Conservation (phyloP, 371 early-diverging fungal species). For the Mucor plumbeus region DNA sequence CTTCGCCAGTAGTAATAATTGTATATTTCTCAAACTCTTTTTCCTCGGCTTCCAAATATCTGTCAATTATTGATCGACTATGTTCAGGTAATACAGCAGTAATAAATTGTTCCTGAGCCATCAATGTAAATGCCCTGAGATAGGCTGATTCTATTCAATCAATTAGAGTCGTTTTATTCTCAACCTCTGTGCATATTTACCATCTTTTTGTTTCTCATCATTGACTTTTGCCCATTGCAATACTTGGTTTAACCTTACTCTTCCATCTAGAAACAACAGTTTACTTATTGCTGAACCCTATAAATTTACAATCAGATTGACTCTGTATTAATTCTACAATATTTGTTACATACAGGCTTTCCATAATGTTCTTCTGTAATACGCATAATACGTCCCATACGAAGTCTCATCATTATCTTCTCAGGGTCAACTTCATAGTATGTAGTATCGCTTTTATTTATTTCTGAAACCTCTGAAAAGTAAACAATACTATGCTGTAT, state of each 20-base stretch:
- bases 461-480: slow-evolving; percentile 59
- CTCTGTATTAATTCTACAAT: not conserved
- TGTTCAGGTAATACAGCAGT: slow-evolving; percentile 65
- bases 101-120: slow-evolving; percentile 69
- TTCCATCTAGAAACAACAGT: slow-evolving; percentile 37
- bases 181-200: slow-evolving; percentile 18
- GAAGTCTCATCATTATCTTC: slow-evolving; percentile 64
- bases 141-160: slow-evolving; percentile 37
- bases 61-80: slow-evolving; percentile 62
- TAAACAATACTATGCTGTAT: slow-evolving; percentile 48
- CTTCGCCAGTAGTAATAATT: slow-evolving; percentile 66
- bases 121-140: slow-evolving; percentile 53
- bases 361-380: slow-evolving; percentile 69
- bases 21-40: slow-evolving; percentile 57
- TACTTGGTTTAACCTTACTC: slow-evolving; percentile 32
- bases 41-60: slow-evolving; percentile 65
- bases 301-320: not conserved
- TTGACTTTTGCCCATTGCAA: slow-evolving; percentile 31
- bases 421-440: slow-evolving; percentile 65
- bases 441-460: slow-evolving; percentile 53
- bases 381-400: slow-evolving; percentile 68
- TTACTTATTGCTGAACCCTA: slow-evolving; percentile 28
- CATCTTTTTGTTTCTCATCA: slow-evolving; percentile 28
- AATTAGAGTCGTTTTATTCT: not conserved
- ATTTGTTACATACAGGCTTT: slow-evolving; percentile 48